Base-by-base conservation (phyloP, 345 rosid genomes). In the Lepidium didymum region DNA sequence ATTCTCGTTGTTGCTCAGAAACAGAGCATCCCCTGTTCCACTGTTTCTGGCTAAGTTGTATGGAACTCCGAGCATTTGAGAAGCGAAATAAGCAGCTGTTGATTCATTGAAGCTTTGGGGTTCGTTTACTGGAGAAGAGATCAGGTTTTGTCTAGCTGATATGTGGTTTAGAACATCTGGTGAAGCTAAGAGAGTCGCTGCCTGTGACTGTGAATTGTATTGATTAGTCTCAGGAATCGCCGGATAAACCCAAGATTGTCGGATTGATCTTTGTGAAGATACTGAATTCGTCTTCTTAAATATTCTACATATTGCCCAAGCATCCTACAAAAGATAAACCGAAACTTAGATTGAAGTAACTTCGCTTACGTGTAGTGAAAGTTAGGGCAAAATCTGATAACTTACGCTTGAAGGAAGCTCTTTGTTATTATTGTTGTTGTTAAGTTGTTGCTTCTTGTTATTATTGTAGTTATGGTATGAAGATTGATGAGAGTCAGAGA, bases 231-330 rank as follows among this genome's bases (percentile, higher is more conserved):
- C 69, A 29, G 69, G 64, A 45, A 37, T 54, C 21, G 43, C 6
- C 0, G 53, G 64, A 54, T 44, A 65, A 15, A 67, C 19, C 90
- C 87, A 84, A 29, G 95, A 77, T 33, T 83, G 86, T 27, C 86
- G 81, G 10, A 82, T 57, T 54, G 96, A 80, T 80, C 85, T 83
- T 43, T 88, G 98, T 15, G 93, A 85, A 73, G 78, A 67, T 18
- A 82, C 77, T 6, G 96, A 73, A 41, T 81, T 90, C 4, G 86
- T 81, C 74, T 93, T 93, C 85, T 84, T 93, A 82, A 93, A 93
- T 76, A 93, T 93, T 85, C 92, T 84, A 15, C 98, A 93, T 34
- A 93, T 93, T 56, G 98, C 98, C 97, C 98, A 93, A 2, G 94
- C 84, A 60, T 90, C 98, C 96, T 93, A 81, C 42, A 55, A 25